Percentiles rank a stretch among this genome's conserved stretches.
Conservation (phyloP, 352 stramenopile genomes). For the Stramenopiles sp. region DNA sequence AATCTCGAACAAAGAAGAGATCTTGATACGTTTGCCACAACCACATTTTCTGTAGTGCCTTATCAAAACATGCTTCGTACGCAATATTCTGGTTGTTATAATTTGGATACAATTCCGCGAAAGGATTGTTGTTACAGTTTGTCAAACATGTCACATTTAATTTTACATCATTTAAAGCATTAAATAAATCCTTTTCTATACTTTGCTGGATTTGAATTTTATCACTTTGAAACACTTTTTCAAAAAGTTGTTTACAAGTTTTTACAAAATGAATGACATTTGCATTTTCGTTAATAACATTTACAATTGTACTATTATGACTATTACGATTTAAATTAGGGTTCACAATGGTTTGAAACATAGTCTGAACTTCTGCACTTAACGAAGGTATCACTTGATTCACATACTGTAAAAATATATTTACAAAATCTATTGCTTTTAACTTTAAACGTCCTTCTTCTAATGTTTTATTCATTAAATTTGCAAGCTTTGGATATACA, state of each 20-base stretch:
- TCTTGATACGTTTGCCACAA: constrained; percentile 7
- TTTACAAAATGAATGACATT: neutral
- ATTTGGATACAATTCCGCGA: neutral
- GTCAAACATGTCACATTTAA: neutral
- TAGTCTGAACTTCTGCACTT: too few species aligned
- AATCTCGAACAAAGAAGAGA: neutral
- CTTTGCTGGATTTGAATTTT: neutral
- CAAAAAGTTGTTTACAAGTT: neutral
- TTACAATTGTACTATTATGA: neutral
- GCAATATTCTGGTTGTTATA: neutral
- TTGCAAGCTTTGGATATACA: neutral
- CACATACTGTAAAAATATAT: neutral
- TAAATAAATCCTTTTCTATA: neutral
- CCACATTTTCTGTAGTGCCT: neutral
- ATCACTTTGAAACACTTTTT: neutral
- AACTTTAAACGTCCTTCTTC: neutral
- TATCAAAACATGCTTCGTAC: neutral
- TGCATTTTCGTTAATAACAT: neutral
- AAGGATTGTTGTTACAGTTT: neutral
- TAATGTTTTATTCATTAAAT: neutral
- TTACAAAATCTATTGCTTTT: neutral
- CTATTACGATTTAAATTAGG: neutral
- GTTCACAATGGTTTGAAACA: neutral
- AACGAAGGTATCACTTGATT: neutral
- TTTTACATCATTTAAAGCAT: neutral